These are phyloP conservation scores for Komagataella populi DNA, from an alignment of 805 yeast genomes.

Conservation along the genomic window DNA sequence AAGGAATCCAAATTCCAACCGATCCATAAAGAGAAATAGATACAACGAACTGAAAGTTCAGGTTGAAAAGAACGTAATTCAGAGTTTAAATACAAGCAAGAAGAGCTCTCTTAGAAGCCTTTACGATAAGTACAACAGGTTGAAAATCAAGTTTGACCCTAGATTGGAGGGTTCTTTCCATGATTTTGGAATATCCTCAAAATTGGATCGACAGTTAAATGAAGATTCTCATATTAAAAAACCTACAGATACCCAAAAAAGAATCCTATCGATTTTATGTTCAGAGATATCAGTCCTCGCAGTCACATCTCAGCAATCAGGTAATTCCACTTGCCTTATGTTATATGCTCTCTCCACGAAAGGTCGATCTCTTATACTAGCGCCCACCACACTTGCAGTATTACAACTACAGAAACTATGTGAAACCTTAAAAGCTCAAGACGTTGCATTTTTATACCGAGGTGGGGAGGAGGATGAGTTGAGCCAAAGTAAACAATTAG, in stretches of 20 bases:
- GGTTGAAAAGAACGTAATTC: neutral
- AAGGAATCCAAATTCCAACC: neutral
- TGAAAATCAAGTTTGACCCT: constrained; percentile 2
- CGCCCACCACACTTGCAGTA: constrained; percentile 11
- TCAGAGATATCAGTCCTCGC: constrained; percentile 16
- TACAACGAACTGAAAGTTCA: neutral
- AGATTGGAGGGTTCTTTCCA: constrained; percentile 6
- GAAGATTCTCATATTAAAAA: constrained; percentile 4
- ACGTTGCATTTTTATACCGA: constrained; percentile 19
- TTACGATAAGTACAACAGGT: neutral
- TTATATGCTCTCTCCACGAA: constrained; percentile 13
- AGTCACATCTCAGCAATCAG: constrained; percentile 17
- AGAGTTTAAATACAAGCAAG: neutral
- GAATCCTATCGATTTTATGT: constrained; percentile 13
- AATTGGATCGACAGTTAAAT: constrained; percentile 2
- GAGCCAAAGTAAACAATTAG: constrained; percentile 11
- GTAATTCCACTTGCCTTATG: constrained; percentile 14
- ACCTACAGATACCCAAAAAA: constrained; percentile 17
- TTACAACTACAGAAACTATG: constrained; percentile 10
- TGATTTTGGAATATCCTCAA: constrained; percentile 6
- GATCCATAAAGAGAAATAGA: neutral
- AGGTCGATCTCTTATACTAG: constrained; percentile 13
- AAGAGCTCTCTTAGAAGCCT: neutral
- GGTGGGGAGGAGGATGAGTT: constrained; percentile 11
- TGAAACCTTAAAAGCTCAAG: constrained; percentile 4